These are phyloP conservation scores for Seiridium unicorne DNA, from an alignment of 2,329 filamentous ascomycete species.

Conservation along the genomic window DNA sequence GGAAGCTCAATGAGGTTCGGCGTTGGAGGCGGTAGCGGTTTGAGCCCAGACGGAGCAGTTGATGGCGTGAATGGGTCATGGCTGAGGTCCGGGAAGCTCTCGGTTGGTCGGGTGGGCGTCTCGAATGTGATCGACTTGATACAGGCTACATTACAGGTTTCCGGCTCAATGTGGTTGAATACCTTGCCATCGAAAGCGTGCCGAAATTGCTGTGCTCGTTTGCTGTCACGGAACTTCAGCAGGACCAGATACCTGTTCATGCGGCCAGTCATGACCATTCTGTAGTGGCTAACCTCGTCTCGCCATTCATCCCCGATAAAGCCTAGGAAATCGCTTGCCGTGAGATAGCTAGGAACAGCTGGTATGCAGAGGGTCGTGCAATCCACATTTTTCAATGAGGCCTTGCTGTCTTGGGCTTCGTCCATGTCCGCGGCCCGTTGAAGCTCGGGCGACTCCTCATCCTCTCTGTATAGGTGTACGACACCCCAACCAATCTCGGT, in stretches of 20 bases:
- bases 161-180: slow-evolving; percentile 91
- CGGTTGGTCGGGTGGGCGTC: slow-evolving; percentile 48
- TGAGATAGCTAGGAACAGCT: slow-evolving; percentile 91
- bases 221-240: slow-evolving; percentile 83
- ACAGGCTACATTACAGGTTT: slow-evolving; percentile 93
- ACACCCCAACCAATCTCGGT: slow-evolving; percentile 88
- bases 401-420: slow-evolving; percentile 15
- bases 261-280: slow-evolving; percentile 86
- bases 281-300: slow-evolving; percentile 85
- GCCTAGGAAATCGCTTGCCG: slow-evolving; percentile 84
- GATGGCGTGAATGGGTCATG: slow-evolving; percentile 63
- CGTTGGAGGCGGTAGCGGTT: slow-evolving; percentile 66
- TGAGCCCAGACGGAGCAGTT: slow-evolving; percentile 36
- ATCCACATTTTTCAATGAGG: slow-evolving; percentile 40
- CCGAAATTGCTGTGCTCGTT: slow-evolving; percentile 76
- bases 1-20: slow-evolving; percentile 87
- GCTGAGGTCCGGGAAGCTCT: slow-evolving; percentile 57
- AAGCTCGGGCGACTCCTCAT: slow-evolving; percentile 67
- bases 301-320: slow-evolving; percentile 88
- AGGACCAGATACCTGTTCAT: slow-evolving; percentile 93
- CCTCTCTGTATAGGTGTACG: slow-evolving; percentile 89
- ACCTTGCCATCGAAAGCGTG: slow-evolving; percentile 88
- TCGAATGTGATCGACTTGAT: slow-evolving; percentile 89
- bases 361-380: slow-evolving; percentile 91
- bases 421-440: no score